Conservation (phyloP, 1,284 basidiomycete genomes). For the Heterobasidion annosum region DNA sequence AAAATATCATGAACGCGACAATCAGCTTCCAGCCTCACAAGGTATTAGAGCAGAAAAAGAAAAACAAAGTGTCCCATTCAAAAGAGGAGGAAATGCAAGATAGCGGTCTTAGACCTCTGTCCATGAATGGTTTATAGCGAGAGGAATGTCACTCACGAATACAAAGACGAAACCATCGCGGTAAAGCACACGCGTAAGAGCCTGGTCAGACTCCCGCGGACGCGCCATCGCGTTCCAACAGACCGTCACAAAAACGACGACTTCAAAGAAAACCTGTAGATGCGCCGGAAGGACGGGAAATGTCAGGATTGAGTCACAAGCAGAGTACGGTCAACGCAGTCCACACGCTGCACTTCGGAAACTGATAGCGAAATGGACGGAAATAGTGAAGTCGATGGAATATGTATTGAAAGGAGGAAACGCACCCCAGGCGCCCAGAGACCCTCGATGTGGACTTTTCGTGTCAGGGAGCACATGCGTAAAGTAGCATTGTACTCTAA, state of each 20-base stretch:
- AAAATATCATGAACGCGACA: too few species aligned
- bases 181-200: not conserved
- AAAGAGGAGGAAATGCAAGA: too few species aligned
- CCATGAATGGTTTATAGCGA: not conserved
- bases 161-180: not conserved
- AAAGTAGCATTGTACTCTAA: not conserved
- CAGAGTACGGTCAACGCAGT: too few species aligned
- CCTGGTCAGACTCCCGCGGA: not conserved
- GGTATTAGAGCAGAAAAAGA: too few species aligned
- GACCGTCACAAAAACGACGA: not conserved
- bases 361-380: too few species aligned
- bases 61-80: too few species aligned
- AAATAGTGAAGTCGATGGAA: not conserved
- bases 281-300: too few species aligned
- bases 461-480: not conserved
- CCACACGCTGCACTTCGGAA: too few species aligned
- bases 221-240: not conserved
- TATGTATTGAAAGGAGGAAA: not conserved
- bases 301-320: too few species aligned
- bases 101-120: too few species aligned
- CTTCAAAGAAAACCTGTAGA: not conserved
- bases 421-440: not conserved
- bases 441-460: not conserved
- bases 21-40: too few species aligned
- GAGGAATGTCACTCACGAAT: not conserved